Conservation (phyloP, 2,329 filamentous ascomycete species). For the Penicillium rolfsii region DNA sequence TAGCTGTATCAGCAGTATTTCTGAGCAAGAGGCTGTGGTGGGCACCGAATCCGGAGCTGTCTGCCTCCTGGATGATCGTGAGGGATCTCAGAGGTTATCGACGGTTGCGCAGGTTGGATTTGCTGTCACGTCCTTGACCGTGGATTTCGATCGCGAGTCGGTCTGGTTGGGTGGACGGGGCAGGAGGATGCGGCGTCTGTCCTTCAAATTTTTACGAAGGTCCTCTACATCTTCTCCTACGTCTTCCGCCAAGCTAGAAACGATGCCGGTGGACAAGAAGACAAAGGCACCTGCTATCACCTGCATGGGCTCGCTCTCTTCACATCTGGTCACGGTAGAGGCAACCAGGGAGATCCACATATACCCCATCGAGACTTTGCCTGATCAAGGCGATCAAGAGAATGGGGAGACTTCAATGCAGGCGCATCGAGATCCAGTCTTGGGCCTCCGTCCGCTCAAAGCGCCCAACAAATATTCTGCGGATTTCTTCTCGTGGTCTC, state of each 20-base stretch:
- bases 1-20: constrained; percentile 72
- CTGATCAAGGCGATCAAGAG: constrained; percentile 35
- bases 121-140: constrained; percentile 66
- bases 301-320: constrained; percentile 69
- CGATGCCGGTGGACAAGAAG: constrained; percentile 28
- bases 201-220: constrained; percentile 44
- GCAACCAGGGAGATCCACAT: constrained; percentile 71
- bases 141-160: constrained; percentile 58
- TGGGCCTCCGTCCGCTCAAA: constrained; percentile 72
- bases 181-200: constrained; percentile 57
- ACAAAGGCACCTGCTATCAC: constrained; percentile 53
- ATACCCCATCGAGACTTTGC: constrained; percentile 52
- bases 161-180: constrained; percentile 72
- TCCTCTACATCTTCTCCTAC: constrained; percentile 30
- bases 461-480: constrained; percentile 64
- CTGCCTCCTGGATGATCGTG: constrained; percentile 81
- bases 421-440: constrained; percentile 61
- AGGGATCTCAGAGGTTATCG: constrained; percentile 70
- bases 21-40: constrained; percentile 74
- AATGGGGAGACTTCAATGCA: constrained; percentile 48
- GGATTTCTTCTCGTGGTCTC: constrained; percentile 88
- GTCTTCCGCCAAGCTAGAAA: constrained; percentile 31
- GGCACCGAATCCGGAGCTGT: constrained; percentile 87
- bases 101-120: constrained; percentile 70
- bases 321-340: constrained; percentile 75